Conservation (phyloP, 371 early-diverging fungal species). For the Coemansia sp. region DNA sequence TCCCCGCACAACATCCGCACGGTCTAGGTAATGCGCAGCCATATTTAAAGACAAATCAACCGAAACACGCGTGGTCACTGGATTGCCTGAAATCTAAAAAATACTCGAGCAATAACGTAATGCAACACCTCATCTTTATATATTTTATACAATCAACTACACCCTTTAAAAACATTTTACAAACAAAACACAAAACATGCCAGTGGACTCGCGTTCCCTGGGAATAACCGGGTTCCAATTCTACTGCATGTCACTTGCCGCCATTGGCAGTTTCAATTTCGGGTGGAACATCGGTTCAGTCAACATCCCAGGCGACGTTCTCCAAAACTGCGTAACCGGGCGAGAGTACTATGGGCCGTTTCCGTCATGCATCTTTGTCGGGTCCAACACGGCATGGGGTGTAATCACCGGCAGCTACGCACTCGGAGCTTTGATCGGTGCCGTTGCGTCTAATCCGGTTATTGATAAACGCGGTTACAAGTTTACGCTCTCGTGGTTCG, state of each 20-base stretch:
- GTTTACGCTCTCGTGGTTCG: constrained; percentile 46
- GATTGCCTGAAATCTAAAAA: too few species aligned
- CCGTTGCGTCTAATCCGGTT: constrained; percentile 37
- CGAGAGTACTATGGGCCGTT: constrained; percentile 49
- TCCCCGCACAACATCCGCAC: too few species aligned
- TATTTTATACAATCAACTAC: background rate
- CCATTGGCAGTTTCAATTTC: constrained; percentile 50
- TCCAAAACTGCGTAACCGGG: constrained; percentile 47
- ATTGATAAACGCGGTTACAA: constrained; percentile 44
- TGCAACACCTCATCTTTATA: background rate
- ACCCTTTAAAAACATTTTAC: background rate
- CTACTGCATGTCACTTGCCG: constrained; percentile 41
- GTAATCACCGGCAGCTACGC: constrained; percentile 46
- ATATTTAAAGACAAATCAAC: too few species aligned
- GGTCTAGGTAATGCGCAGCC: too few species aligned
- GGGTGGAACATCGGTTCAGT: constrained; percentile 52
- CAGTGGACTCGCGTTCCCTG: constrained; percentile 43
- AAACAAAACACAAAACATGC: constrained; percentile 15
- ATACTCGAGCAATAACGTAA: too few species aligned
- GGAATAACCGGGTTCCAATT: constrained; percentile 44
- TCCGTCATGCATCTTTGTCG: constrained; percentile 41
- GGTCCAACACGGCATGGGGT: constrained; percentile 45
- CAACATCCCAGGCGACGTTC: constrained; percentile 48
- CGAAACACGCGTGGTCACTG: too few species aligned
- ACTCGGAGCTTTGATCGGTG: constrained; percentile 40